A percentile compares a stretch with the other conserved stretches of the same genome.
These are phyloP conservation scores for Fomitopsis schrenkii DNA, from an alignment of 1,284 basidiomycete genomes.

Conservation along the genomic window DNA sequence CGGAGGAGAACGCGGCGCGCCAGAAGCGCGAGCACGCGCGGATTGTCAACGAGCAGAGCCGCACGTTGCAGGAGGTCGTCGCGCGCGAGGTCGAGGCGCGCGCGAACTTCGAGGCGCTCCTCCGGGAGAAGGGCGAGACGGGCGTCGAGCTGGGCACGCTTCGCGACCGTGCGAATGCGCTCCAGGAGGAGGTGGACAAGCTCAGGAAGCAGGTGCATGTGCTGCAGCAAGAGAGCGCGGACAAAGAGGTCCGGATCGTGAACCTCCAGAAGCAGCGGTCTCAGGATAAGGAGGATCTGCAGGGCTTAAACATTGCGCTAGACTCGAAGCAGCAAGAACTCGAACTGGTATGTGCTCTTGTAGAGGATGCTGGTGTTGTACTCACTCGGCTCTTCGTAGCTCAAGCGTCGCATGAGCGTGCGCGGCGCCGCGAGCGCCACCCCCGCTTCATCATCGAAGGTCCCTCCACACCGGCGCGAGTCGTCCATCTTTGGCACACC, in stretches of 20 bases:
- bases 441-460: conserved; percentile 43
- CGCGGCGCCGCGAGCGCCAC: conserved; percentile 60
- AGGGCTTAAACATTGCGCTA: conserved; percentile 79
- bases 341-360: conserved; percentile 59
- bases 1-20: conserved; percentile 49
- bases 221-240: conserved; percentile 76
- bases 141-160: conserved; percentile 44
- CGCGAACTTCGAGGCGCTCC: conserved; percentile 41
- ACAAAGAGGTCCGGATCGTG: conserved; percentile 77
- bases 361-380: conserved; percentile 2
- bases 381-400: conserved; percentile 35
- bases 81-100: conserved; percentile 44
- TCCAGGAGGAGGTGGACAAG: conserved; percentile 61
- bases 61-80: conserved; percentile 45
- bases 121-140: conserved; percentile 48
- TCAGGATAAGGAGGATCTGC: conserved; percentile 72
- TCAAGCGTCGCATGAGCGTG: conserved; percentile 68
- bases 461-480: conserved; percentile 42
- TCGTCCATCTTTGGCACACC: conserved; percentile 49
- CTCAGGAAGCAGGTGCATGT: conserved; percentile 64
- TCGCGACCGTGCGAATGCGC: conserved; percentile 42
- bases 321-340: conserved; percentile 90
- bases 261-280: conserved; percentile 65
- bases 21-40: conserved; percentile 53
- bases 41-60: conserved; percentile 45